Base-by-base conservation (phyloP, 768 basidiomycete genomes). In the Kwoniella bestiolae region DNA sequence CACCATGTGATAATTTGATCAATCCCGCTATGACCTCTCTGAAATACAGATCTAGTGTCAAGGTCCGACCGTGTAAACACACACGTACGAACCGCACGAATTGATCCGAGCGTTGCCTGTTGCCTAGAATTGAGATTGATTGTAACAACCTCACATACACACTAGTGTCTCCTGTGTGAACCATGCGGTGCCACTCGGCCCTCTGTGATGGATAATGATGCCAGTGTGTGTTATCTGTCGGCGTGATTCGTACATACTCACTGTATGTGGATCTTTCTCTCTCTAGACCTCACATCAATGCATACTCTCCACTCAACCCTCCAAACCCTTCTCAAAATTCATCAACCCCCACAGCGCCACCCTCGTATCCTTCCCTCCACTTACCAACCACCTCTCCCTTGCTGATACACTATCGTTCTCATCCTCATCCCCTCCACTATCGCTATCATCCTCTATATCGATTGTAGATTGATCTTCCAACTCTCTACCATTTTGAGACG, bases 261-360 rank as follows among this genome's bases (percentile, higher is more conserved):
- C n/a, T 41, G 18, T 41, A 41, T 41, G 38, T 41, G 8, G 8
- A 41, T 8, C 38, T 41, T 18, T 41, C 8, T 41, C 18, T 41
- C 38, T 41, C 38, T 41, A n/a, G n/a, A n/a, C n/a, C n/a, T n/a
- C 18, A 11, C 38, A 41, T 14, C 38, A 16, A 41, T 41, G 1
- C 38, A 41, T 41, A 11, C 1, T 0, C 38, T 18, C 38, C 1
- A 41, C 18, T 18, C 3, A 41, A 41, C 18, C 38, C 38, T 16
- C 18, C 32, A 23, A 21, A 14, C 41, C 38, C 56, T 26, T 34
- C 7, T 44, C 68, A 63, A 82, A 82, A 50, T 81, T 79, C 63
- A 79, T 82, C 32, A 84, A 61, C 47, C 84, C 81, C 92, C 92
- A 94, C 26, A 93, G 82, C 0, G 87, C 87, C 1, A 92, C 84